Evolutionary conservation across 1,284 basidiomycete genomes (phyloP), one percentile per base, ranked within the genome.

Genomic region (Pyrrhoderma noxium): DNA sequence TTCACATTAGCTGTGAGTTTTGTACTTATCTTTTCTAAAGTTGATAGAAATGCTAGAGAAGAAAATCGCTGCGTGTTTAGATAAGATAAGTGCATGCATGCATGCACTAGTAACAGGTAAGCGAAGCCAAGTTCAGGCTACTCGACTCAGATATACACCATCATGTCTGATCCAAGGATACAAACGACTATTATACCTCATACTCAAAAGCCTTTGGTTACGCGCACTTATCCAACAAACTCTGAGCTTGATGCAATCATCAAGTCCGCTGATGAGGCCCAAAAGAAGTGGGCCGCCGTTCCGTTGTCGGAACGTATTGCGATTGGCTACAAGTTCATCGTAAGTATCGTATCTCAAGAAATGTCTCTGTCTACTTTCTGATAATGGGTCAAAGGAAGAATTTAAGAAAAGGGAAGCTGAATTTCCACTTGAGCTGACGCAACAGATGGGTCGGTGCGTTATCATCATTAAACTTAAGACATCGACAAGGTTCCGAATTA

Each of bases 311-410:
- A 92, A 44, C 75, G 91, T 22, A 79, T 93, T 44, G 74, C 72
- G 31, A 81, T 92, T 42, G 87, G 87, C 4, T 66, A 73, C 52
- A 82, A 77, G 60, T 95, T 93, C 67, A 80, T 90, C 62, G 89
- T 89, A 56, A 56, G 74, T 55, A 14, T 8, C 21, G 14, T 25
- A 36, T 43, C 16, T 25, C 23, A 8, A 22, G 25, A 16, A 7
- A 31, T 14, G 41, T 44, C 22, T 16, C 48, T 39, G 25, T 31
- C 37, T 14, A 27, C 49, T 9, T 35, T 3, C 48, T n/a, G 18
- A 37, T 21, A 37, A 19, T n/a, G 45, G n/a, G 22, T 18, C 11
- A 9, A 53, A 92, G 86, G 78, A 82, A 35, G 85, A 85, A 61
- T 89, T 95, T 64, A 79, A 81, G 63, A 76, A 76, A 19, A 75